A percentile compares a stretch with the other conserved stretches of the same genome.
Conservation (phyloP, 2,329 filamentous ascomycete species). For the Allantophomopsis cytisporea region DNA sequence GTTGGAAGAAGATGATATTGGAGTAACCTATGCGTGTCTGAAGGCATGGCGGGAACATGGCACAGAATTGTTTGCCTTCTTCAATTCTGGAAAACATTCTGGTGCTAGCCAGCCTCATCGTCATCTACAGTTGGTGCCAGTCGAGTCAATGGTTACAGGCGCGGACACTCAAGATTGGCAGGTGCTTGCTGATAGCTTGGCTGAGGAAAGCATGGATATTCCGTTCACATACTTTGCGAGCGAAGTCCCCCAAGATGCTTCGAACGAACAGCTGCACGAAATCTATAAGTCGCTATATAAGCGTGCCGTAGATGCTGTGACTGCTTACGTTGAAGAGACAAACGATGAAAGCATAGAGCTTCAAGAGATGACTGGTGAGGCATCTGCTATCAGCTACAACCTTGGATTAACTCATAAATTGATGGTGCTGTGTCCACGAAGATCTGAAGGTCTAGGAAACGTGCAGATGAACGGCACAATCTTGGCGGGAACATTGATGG, state of each 20-base stretch:
- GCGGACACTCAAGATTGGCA: slow-evolving; percentile 25
- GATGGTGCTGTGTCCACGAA: slow-evolving; percentile 40
- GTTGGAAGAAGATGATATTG: slow-evolving; percentile 46
- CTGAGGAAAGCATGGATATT: slow-evolving; percentile 9
- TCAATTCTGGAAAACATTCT: slow-evolving; percentile 52
- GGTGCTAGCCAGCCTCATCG: slow-evolving; percentile 61
- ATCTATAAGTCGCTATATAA: slow-evolving; percentile 12
- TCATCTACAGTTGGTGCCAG: slow-evolving; percentile 58
- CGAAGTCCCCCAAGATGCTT: slow-evolving; percentile 6
- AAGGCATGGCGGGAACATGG: slow-evolving; percentile 31
- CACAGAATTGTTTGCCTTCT: slow-evolving; percentile 18
- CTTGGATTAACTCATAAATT: slow-evolving; percentile 39
- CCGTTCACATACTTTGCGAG: slow-evolving; percentile 17
- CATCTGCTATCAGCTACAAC: slow-evolving; percentile 47
- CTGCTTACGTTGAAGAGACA: not conserved
- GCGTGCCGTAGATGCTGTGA: slow-evolving; percentile 7
- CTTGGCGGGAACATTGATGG: slow-evolving; percentile 48
- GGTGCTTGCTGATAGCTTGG: slow-evolving; percentile 30
- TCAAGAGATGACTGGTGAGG: not conserved
- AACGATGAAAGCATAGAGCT: not conserved
- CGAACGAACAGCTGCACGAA: slow-evolving; percentile 9
- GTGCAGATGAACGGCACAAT: slow-evolving; percentile 46
- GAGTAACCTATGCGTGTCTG: slow-evolving; percentile 46
- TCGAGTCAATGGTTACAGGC: slow-evolving; percentile 46
- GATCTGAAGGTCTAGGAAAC: slow-evolving; percentile 35